A percentile compares a stretch with the other conserved stretches of the same genome.
Conservation (phyloP, 2,329 filamentous ascomycete genomes). For the Microsporum audouinii region DNA sequence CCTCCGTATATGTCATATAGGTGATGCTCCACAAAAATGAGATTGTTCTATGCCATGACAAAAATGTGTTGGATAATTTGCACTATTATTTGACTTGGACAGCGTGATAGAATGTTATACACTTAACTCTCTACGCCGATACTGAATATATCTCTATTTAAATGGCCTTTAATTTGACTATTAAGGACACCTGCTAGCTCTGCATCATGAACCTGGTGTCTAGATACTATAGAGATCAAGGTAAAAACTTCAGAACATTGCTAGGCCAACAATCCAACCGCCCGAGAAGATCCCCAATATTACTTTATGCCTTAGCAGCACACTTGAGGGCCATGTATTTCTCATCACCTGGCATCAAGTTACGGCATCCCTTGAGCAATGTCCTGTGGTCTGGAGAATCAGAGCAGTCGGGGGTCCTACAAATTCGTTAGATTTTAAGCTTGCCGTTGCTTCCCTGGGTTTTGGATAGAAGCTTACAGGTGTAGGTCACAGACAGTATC, state of each 20-base stretch:
- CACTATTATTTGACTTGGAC: no score
- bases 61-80: no score
- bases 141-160: no score
- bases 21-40: no score
- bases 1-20: no score
- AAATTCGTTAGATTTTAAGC: background rate
- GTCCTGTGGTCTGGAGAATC: background rate
- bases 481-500: background rate
- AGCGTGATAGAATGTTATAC: no score
- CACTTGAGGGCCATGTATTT: background rate
- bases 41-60: no score
- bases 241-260: background rate
- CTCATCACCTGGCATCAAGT: slow-evolving; percentile 1
- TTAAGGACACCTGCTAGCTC: background rate
- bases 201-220: no score
- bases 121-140: no score
- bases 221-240: background rate
- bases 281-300: background rate
- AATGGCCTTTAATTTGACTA: background rate
- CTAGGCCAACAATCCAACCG: background rate
- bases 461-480: background rate
- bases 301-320: background rate
- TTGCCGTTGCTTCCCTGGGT: no score
- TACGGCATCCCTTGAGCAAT: background rate
- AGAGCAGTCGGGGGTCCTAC: background rate